Evolutionary conservation across 2,329 filamentous ascomycete genomes (phyloP).

Genomic region (Colletotrichum costaricense): DNA sequence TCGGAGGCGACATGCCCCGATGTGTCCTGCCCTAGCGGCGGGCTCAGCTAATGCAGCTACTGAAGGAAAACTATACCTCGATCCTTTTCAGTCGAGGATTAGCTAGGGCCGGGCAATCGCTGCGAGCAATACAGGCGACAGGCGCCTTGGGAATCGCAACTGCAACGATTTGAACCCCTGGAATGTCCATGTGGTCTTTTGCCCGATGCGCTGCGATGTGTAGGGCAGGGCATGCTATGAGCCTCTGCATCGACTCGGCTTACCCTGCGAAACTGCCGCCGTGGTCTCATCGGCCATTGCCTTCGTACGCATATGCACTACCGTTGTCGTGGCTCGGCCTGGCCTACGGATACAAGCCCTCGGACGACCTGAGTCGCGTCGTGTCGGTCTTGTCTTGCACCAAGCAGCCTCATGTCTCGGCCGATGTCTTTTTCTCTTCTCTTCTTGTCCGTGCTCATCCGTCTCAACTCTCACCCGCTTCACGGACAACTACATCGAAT

Average conservation of each 20-base stretch:
- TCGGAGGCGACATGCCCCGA: background rate
- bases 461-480: background rate
- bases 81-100: background rate
- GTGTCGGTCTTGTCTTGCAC: conserved; percentile 19
- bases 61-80: background rate
- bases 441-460: conserved; percentile 10
- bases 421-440: conserved; percentile 5
- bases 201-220: conserved; percentile 12
- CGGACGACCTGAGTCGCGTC: conserved; percentile 25
- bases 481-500: background rate
- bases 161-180: conserved; percentile 25
- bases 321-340: conserved; percentile 26
- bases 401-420: conserved; percentile 21
- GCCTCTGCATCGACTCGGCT: conserved; percentile 13
- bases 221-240: conserved; percentile 23
- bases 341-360: conserved; percentile 5
- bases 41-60: conserved; percentile 25
- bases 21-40: conserved; percentile 2
- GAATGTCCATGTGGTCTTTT: conserved; percentile 28
- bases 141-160: conserved; percentile 8
- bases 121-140: conserved; percentile 7
- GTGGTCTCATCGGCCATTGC: conserved; percentile 10
- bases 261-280: background rate
- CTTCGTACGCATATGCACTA: conserved; percentile 20
- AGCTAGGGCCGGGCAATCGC: conserved; percentile 3